Evolutionary conservation across 352 stramenopile species (phyloP).

Genomic region (Globisporangium nunn): DNA sequence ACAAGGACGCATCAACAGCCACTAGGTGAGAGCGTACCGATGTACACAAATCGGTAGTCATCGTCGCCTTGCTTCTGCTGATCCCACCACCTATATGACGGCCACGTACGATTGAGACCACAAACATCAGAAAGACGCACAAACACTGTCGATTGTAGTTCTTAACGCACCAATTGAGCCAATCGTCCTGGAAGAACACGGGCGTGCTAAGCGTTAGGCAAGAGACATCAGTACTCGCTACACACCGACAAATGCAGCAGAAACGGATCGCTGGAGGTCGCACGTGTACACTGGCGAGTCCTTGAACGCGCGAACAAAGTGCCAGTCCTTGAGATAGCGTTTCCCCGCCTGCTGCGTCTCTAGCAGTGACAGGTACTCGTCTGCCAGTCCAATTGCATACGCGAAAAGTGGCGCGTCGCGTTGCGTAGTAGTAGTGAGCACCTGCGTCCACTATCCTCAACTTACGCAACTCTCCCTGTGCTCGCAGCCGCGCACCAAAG

Average conservation of each 20-base stretch:
- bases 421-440: not conserved
- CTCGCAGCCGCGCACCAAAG: constrained; percentile 29
- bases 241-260: not conserved
- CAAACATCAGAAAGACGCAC: not conserved
- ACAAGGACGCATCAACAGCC: not conserved
- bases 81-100: constrained; percentile 60
- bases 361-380: constrained; percentile 56
- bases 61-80: constrained; percentile 49
- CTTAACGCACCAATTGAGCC: constrained; percentile 81
- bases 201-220: constrained; percentile 46
- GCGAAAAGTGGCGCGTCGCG: no score
- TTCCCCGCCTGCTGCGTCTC: constrained; percentile 35
- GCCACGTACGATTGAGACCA: not conserved
- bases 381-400: constrained; percentile 14
- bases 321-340: constrained; percentile 84
- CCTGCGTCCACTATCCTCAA: no score
- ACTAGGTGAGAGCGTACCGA: constrained; percentile 35
- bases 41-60: constrained; percentile 97
- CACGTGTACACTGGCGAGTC: constrained; percentile 54
- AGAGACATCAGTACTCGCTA: not conserved
- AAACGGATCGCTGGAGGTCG: not conserved
- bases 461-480: not conserved
- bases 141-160: not conserved
- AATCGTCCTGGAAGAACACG: constrained; percentile 86
- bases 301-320: constrained; percentile 63